Evolutionary conservation across 2,329 filamentous ascomycete genomes (phyloP), one percentile per base, ranked within the genome.

Genomic region (Emergomyces orientalis): DNA sequence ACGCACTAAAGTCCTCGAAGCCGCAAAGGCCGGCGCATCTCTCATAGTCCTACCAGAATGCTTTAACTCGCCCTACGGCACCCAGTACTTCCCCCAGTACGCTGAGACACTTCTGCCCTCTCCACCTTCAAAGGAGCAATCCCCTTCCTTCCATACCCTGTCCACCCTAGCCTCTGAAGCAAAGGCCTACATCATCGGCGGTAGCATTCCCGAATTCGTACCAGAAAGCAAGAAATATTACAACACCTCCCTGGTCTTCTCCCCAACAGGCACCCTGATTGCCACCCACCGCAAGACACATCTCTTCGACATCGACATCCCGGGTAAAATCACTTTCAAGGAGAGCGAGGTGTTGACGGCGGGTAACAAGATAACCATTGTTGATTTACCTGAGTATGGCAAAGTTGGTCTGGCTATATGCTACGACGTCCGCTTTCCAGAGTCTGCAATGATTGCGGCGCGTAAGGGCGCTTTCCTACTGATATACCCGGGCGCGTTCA

Each of bases 61-160:
- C 82, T 99, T 99, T 86, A 99, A 99, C 81, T 95, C 90, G 51
- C 94, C 94, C 9, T 99, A 99, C 77, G 94, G 94, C 68, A 91
- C 87, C 68, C 83, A 91, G 72, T 92, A 88, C 81, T 99, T 99
- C 78, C 88, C 92, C 61, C 84, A 87, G 65, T 97, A 97, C 76
- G 92, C 94, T 68, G 94, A 99, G 77, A 88, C 86, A 1, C 86
- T 97, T n/a, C 80, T 84, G 0, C 90, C 91, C 0, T 88, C 86
- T 2, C 90, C 91, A 34, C 90, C 91, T 0, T 79, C 86, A 3
- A 74, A 79, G 65, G 82, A 85, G 55, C 84, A 88, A 70, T 88
- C 89, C 4, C 92, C 92, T 0, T 91, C 89, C 62, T 97, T 87
- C 82, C 88, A 95, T 74, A 90, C 91, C 6, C 83, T 99, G 17